These are phyloP conservation scores for Moesziomyces globuligerus DNA, from an alignment of 1,284 basidiomycete species.

Conservation along the genomic window DNA sequence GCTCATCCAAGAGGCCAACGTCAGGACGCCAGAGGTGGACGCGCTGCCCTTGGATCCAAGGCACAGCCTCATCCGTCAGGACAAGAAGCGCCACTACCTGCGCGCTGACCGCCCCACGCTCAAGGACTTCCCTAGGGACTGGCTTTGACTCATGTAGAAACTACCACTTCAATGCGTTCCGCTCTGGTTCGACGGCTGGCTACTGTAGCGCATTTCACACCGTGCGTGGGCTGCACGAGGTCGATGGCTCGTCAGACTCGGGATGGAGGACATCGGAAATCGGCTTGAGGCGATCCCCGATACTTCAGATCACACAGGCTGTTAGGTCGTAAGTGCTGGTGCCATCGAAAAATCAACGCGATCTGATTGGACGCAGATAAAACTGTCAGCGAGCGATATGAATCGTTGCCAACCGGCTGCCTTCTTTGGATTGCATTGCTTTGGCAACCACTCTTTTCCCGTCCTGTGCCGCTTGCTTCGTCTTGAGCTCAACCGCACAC, in stretches of 20 bases:
- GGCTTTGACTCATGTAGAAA: constrained; percentile 47
- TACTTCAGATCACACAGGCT: neutral
- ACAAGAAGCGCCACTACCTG: constrained; percentile 50
- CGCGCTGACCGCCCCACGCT: constrained; percentile 51
- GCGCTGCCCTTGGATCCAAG: constrained; percentile 67
- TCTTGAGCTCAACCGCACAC: neutral
- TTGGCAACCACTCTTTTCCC: no score
- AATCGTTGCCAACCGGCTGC: neutral
- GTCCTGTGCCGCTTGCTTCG: no score
- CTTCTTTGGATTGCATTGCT: no score
- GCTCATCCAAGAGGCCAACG: constrained; percentile 66
- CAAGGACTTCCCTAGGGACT: constrained; percentile 66
- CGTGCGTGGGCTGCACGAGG: neutral
- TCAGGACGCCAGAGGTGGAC: constrained; percentile 49
- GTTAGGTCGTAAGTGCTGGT: neutral
- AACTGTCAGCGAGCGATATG: neutral
- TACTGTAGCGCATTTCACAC: no score
- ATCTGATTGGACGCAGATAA: neutral
- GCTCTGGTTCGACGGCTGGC: neutral
- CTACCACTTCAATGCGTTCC: neutral
- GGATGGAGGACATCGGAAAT: neutral
- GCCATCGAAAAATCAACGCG: neutral
- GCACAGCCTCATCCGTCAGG: constrained; percentile 43
- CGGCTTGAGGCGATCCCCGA: neutral
- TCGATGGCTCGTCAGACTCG: neutral